Base-by-base conservation (phyloP, 139 green algal genomes). In the Eudorina sp. region DNA sequence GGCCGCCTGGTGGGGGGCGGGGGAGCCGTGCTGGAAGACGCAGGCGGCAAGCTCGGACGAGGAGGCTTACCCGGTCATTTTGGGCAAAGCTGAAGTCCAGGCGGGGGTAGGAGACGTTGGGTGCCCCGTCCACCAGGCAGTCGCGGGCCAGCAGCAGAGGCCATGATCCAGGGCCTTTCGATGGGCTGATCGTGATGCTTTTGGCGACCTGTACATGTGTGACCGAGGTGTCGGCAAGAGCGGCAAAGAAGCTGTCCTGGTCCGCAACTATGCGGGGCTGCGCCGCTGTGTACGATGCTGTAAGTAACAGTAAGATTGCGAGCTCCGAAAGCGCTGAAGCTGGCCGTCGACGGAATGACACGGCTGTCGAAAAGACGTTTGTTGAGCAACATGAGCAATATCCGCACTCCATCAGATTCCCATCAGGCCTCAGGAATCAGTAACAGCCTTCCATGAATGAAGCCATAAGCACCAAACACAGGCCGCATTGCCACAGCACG, bases 21-120 rank as follows among this genome's bases (percentile, higher is more conserved):
- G n/a, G n/a, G n/a, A n/a, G n/a, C n/a, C n/a, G n/a, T n/a, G n/a
- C n/a, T n/a, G n/a, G n/a, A n/a, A n/a, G n/a, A n/a, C n/a, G n/a
- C n/a, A n/a, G n/a, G n/a, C n/a, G n/a, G n/a, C n/a, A n/a, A n/a
- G n/a, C n/a, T n/a, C n/a, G n/a, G n/a, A n/a, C n/a, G n/a, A n/a
- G n/a, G n/a, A n/a, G n/a, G 34, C 70, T 53, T 53, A 81, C 73
- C 73, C 38, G 11, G 73, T 62, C 45, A 60, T 81, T 64, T 43
- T 18, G 62, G 36, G 73, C 73, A 29, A 64, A 64, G 25, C 6
- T 81, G 27, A 81, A 64, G 45, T 81, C 45, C 2, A 81, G 73
- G 18, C 40, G 40, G 41, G 70, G 70, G 31, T 79, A 79, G 25
- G 70, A 34, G 23, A 40, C 36, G 13, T 41, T 25, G 9, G 36